A percentile compares a stretch with the other conserved stretches of the same genome.
Conservation (phyloP, 108 stramenopile genomes). For the Aurantiochytrium sp. region DNA sequence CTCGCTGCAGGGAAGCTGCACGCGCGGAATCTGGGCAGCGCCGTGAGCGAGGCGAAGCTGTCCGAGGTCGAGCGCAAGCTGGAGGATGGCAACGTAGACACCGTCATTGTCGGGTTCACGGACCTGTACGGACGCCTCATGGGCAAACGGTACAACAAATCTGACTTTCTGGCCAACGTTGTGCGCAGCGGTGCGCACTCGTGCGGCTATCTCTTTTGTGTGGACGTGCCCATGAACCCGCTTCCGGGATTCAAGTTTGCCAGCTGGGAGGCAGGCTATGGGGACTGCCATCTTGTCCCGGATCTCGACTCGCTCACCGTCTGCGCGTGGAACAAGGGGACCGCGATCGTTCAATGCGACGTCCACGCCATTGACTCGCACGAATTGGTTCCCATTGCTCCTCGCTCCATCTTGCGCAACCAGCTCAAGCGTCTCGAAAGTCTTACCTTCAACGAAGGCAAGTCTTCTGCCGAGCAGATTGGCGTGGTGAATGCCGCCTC, state of each 20-base stretch:
- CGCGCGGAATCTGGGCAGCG: not conserved
- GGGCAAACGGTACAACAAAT: not conserved
- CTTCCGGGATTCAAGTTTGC: not conserved
- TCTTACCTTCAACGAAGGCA: not conserved
- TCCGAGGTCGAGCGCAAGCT: not conserved
- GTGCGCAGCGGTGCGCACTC: not conserved
- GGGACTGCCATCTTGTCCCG: not conserved
- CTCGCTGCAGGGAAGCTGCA: not conserved
- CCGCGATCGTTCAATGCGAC: constrained; percentile 17
- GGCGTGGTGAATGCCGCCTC: not conserved
- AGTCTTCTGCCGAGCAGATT: not conserved
- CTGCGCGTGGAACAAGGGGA: not conserved
- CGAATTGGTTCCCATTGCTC: not conserved
- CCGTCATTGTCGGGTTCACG: not conserved
- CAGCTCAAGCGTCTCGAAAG: not conserved
- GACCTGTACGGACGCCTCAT: constrained; percentile 13
- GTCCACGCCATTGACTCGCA: not conserved
- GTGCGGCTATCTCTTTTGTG: not conserved
- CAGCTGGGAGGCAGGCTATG: not conserved
- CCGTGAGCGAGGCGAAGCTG: not conserved
- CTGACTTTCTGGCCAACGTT: not conserved
- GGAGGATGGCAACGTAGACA: not conserved
- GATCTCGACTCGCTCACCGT: not conserved
- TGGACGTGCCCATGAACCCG: constrained; percentile 13
- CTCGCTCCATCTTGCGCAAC: not conserved